These are phyloP conservation scores for Simplicillium sp. DNA, from an alignment of 2,329 filamentous ascomycete species.

Conservation along the genomic window DNA sequence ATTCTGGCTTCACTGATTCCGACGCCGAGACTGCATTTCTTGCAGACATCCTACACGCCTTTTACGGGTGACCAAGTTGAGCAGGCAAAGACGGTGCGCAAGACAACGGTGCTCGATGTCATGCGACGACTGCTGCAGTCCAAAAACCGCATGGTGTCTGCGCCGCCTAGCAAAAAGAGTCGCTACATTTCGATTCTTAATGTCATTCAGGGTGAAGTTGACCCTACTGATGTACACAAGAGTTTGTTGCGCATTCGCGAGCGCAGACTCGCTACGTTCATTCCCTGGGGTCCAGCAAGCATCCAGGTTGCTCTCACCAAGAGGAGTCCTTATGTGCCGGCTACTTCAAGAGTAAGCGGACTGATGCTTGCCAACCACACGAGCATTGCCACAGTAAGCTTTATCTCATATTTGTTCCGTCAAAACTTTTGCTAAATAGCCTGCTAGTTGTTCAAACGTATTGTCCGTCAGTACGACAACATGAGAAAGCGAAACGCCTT, in stretches of 20 bases:
- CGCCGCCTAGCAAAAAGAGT: conserved; percentile 88
- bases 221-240: conserved; percentile 97
- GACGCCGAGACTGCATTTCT: conserved; percentile 92
- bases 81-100: conserved; percentile 93
- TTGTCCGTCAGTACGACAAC: conserved; percentile 83
- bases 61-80: conserved; percentile 96
- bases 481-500: conserved; percentile 96
- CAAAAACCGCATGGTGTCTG: conserved; percentile 99
- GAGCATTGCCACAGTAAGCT: conserved; percentile 74
- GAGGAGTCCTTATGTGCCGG: conserved; percentile 90
- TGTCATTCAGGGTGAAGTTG: conserved; percentile 97
- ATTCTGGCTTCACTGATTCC: conserved; percentile 94
- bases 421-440: background rate
- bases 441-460: conserved; percentile 74
- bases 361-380: conserved; percentile 98
- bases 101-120: conserved; percentile 95
- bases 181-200: conserved; percentile 99
- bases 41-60: conserved; percentile 96
- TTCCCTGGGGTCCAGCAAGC: conserved; percentile 94
- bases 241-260: conserved; percentile 92
- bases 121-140: conserved; percentile 93
- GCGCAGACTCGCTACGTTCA: conserved; percentile 87
- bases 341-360: conserved; percentile 88
- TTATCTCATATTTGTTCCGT: background rate
- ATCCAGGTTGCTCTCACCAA: conserved; percentile 97